Base-by-base conservation (phyloP, 2,329 filamentous ascomycete genomes). In the Sarocladium brachiariae region DNA sequence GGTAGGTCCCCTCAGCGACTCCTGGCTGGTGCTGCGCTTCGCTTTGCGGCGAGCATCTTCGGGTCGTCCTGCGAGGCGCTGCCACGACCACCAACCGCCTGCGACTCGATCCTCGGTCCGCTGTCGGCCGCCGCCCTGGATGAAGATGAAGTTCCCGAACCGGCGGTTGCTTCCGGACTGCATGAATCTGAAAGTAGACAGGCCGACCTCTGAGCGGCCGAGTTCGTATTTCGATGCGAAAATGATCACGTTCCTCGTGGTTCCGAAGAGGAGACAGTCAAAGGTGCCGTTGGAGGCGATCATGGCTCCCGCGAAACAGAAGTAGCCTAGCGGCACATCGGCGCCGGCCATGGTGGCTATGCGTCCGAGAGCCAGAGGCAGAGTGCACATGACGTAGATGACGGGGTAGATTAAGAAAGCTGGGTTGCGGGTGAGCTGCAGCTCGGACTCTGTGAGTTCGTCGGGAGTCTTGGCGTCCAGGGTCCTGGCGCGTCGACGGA, bases 301-400 rank as follows among this genome's bases (percentile, higher is more conserved):
- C 64, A 84, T 74, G 1, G 72, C 70, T 2, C 80, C 81, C 0
- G 81, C 77, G 10, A 81, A 71, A 59, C 75, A 77, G 60, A 81
- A 83, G 60, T 79, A 83, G 0, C 62, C 65, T 1, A 80, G 67
- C 0, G 76, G 72, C 3, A 81, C 70, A 0, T 67, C 47, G 9
- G 69, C 65, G 1, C 78, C 76, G 0, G 77, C 73, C 76, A 87
- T 84, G 18, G 74, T 75, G 14, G 76, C 75, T 59, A 87, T 81
- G 53, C 84, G 77, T 13, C 82, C 81, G 0, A 78, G 72, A 4
- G 83, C 82, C 1, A 88, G 70, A 0, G 84, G 84, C 0, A 83
- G 71, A 0, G 84, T 87, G 60, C 84, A 84, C n/a, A 84, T 57
- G 6, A 86, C 73, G 61, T 87, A 87, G 55, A 87, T 82, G 56